Base-by-base conservation (phyloP, 257 asterid species). In the Penstemon barbatus region DNA sequence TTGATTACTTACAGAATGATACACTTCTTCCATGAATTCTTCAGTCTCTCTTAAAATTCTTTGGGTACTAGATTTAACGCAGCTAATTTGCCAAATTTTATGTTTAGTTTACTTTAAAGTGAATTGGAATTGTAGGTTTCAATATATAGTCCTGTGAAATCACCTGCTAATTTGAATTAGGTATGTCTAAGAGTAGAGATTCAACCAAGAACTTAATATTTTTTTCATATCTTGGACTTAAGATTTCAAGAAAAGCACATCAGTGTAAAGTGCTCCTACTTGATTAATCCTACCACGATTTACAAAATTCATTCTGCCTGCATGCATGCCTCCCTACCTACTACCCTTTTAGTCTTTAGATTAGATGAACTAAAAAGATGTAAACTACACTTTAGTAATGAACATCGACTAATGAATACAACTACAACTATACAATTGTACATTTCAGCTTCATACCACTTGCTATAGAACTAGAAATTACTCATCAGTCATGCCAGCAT, bases 401-500 rank as follows among this genome's bases (percentile, higher is more conserved):
- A 25, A 25, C 33, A 25, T 25, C 33, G 33, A 38, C 40, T 61
- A 4, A 15, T 51, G 37, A 12, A 44, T 8, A 10, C 6, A 9
- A 45, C 48, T 0, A 53, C 72, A 70, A 65, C 38, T 25, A 41
- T 63, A 66, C 57, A 70, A 65, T 39, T 25, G 45, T 63, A 66
- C 57, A 70, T 64, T 8, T 66, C 65, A 44, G 61, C 52, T 75
- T 40, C 43, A 33, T 7, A 46, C 42, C 62, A 18, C 63, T 15
- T 46, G 4, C 61, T 61, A 33, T 25, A 41, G 37, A 58, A 33
- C 33, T 40, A 8, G 44, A 53, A 36, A 51, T 36, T 25, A 1
- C 2, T 25, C n/a, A 4, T 72, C 72, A 75, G 37, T 84, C 86
- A 72, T 84, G 76, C 85, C 84, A 81, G 53, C 89, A 84, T 10